A percentile compares a stretch with the other conserved stretches of the same genome.
Evolutionary conservation across 73 alveolate genomes (phyloP).

Genomic region (Tetrahymena malaccensis): DNA sequence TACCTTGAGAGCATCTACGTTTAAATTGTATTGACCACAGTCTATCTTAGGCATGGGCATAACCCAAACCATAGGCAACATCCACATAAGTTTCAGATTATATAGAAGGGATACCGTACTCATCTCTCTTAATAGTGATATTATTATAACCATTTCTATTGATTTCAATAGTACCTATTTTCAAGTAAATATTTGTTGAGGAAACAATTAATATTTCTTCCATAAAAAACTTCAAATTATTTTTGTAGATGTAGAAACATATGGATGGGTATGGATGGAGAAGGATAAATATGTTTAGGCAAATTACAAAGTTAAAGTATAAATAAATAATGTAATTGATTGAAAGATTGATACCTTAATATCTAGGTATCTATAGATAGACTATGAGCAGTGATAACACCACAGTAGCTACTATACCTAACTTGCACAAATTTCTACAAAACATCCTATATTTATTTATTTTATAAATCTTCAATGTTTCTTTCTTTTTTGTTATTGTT

Average conservation of each 20-base stretch:
- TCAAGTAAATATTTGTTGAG: not conserved
- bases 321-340: not conserved
- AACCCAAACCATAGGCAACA: conserved; percentile 32
- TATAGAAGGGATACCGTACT: conserved; percentile 31
- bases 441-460: not conserved
- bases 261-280: not conserved
- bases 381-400: not conserved
- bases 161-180: not conserved
- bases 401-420: not conserved
- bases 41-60: conserved; percentile 42
- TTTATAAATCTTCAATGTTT: not conserved
- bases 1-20: conserved; percentile 34
- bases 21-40: conserved; percentile 32
- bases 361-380: not conserved
- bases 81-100: not conserved
- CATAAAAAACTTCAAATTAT: not conserved
- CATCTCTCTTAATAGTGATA: conserved; percentile 15
- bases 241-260: not conserved
- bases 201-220: not conserved
- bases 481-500: not conserved
- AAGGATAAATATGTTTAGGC: too few relatives aligned
- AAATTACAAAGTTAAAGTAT: not conserved
- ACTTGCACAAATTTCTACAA: not conserved
- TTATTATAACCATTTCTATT: not conserved
- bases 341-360: not conserved